Base-by-base conservation (phyloP, 345 rosid genomes). In the Arabis alpina region DNA sequence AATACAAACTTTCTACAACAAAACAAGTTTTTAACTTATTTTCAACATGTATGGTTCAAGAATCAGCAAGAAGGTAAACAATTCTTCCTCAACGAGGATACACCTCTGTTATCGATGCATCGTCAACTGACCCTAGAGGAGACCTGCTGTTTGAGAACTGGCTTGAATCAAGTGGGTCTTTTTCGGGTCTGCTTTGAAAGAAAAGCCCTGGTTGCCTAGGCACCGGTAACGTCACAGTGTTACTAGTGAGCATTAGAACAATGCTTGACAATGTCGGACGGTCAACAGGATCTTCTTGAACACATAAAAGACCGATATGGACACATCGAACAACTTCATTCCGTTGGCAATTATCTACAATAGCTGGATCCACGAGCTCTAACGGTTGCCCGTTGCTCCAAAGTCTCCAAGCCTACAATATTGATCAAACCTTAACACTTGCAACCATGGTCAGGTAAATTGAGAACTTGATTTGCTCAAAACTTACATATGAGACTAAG, bases 291-390 rank as follows among this genome's bases (percentile, higher is more conserved):
- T 88, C 86, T 80, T 82, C 82, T 59, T 88, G 89, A 43, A 83
- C 91, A 57, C 94, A 88, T 27, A 88, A 55, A 30, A 88, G 67
- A 4, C 90, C 91, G 1, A 90, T 81, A 42, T 83, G 87, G 15
- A 86, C 74, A 52, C 80, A 87, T 74, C 81, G 77, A 40, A 77
- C 61, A 15, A 84, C 81, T 76, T 90, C 87, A 32, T 39, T 66
- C 10, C 41, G 76, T 13, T 66, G 68, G 71, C 77, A 82, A 1
- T 71, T 71, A 9, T 73, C 70, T 2, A 2, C 58, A 11, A 87
- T 24, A 61, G 54, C 28, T 19, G 86, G 79, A 72, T 90, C 90
- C 48, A 88, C 28, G 12, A 88, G 74, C 23, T 82, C 73, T 74
- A 79, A 42, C 8, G 77, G 84, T 54, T 76, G 50, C n/a, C 83